Evolutionary conservation across 2,329 filamentous ascomycete genomes (phyloP).

Genomic region (Sporothrix phasma): DNA sequence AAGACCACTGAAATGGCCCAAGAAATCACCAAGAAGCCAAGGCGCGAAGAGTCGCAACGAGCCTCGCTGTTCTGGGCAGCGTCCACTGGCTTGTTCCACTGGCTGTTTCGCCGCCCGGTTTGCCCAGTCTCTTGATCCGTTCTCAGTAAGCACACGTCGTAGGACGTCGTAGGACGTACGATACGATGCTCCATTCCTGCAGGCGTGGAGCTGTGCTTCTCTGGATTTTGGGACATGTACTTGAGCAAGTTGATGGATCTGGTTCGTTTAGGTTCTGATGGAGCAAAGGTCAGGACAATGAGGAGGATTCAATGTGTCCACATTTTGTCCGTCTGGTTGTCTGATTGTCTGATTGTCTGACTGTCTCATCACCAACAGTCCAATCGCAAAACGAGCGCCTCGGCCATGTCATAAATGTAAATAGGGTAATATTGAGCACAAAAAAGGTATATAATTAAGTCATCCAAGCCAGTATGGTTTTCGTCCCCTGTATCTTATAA

Average conservation of each 20-base stretch:
- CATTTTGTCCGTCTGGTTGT: not conserved
- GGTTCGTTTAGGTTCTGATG: too few relatives aligned
- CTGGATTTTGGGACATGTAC: too few relatives aligned
- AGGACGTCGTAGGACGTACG: too few relatives aligned
- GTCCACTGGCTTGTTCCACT: not conserved
- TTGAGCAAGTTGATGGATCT: too few relatives aligned
- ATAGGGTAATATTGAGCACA: not conserved
- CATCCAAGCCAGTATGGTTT: not conserved
- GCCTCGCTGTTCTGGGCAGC: not conserved
- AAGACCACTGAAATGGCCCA: too few relatives aligned
- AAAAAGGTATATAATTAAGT: slow-evolving; percentile 8
- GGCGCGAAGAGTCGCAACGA: not conserved
- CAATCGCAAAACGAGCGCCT: not conserved
- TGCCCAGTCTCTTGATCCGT: not conserved
- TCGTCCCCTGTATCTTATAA: not conserved
- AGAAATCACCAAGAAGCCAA: not conserved
- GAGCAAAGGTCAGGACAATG: too few relatives aligned
- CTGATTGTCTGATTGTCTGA: too few relatives aligned
- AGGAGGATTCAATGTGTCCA: too few relatives aligned
- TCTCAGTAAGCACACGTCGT: too few relatives aligned
- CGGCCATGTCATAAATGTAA: not conserved
- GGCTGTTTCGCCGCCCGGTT: not conserved
- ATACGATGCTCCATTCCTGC: too few relatives aligned
- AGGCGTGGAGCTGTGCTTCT: too few relatives aligned
- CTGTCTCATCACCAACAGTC: not conserved